These are phyloP conservation scores for Stellera chamaejasme DNA, from an alignment of 345 rosid species.

Conservation along the genomic window DNA sequence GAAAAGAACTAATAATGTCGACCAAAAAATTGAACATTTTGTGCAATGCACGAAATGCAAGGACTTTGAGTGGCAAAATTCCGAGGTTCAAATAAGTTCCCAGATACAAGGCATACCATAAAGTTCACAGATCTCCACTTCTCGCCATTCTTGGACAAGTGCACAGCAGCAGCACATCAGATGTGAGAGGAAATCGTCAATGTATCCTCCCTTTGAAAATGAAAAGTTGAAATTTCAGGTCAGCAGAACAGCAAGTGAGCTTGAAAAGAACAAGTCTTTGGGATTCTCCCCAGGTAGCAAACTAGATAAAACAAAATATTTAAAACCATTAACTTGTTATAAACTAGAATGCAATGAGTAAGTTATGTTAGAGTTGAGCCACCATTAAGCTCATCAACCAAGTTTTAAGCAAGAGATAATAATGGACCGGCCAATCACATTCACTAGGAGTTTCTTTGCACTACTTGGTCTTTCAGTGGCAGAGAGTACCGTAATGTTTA, in stretches of 20 bases:
- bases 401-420: background rate
- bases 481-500: conserved; percentile 69
- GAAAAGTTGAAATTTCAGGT: background rate
- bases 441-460: conserved; percentile 2
- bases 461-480: conserved; percentile 4
- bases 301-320: no score
- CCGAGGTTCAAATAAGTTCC: background rate
- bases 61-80: background rate
- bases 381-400: background rate
- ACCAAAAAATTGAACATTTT: background rate
- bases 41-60: background rate
- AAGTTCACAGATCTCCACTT: conserved; percentile 81
- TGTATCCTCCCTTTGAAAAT: conserved; percentile 64
- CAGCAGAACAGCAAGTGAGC: conserved; percentile 3
- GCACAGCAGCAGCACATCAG: conserved; percentile 98
- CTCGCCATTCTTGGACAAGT: conserved; percentile 96
- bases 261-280: background rate
- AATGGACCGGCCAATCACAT: conserved; percentile 1
- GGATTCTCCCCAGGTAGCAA: no score
- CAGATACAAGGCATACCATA: conserved; percentile 36
- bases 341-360: no score
- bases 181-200: conserved; percentile 96
- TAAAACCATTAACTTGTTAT: no score
- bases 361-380: no score
- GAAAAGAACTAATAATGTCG: no score